Evolutionary conservation across 306 rosid genomes (phyloP), one percentile per base, ranked within the genome.

Genomic region (Castanospermum australe): DNA sequence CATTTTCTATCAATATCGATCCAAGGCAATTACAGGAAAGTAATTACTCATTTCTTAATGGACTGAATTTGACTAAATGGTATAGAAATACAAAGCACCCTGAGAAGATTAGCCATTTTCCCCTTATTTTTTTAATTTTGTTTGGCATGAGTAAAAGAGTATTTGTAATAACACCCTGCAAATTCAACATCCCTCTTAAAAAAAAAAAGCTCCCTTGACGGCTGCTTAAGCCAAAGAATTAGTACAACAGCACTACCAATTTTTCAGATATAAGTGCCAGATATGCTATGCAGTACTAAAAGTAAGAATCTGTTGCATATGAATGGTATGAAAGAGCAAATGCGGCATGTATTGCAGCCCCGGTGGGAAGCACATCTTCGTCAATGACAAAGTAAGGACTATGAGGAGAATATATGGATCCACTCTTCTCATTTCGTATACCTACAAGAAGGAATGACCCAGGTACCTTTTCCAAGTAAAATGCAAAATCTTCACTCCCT

Each of bases 401-500:
- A 70, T 94, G 98, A 36, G 91, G 89, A 36, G 86, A 42, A 77
- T 82, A 50, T 44, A 73, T 81, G 51, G 97, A 87, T 78, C 94
- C 96, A 38, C 73, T 87, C 79, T 85, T 84, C 25, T 93, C 95
- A 70, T 93, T 91, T 72, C 73, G 18, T 1, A 66, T 79, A 25
- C 98, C 97, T 21, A 94, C 22, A 45, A 94, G 79, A 30, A 94
- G 6, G 81, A 90, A 88, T 30, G 94, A 18, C 5, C 98, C 97
- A 2, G 96, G 93, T 48, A 94, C 96, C 55, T 88, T 85, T 0
- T 90, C 97, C 76, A 84, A 67, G 87, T 79, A 94, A 86, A 90
- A 92, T 36, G 98, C 94, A 78, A 94, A 94, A 88, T 94, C 98
- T 82, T 94, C 98, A 82, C 98, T 94, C 18, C 92, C 98, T 72